A percentile compares a stretch with the other conserved stretches of the same genome.
Conservation (phyloP, 225 moss, liverwort and hornwort genomes). For the Rhytidiadelphus loreus region DNA sequence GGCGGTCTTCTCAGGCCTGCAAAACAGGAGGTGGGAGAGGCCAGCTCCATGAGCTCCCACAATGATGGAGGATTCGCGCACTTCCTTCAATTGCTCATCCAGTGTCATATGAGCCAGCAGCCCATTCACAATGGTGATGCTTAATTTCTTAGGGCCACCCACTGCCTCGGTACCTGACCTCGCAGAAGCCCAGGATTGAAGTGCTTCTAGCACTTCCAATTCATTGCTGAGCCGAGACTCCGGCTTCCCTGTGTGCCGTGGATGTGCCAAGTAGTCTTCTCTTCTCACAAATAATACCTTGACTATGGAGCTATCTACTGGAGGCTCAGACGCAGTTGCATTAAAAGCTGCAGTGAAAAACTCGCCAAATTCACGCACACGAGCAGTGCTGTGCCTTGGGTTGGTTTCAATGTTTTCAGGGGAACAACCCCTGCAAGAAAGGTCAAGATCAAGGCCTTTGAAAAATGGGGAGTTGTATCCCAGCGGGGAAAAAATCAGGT, state of each 20-base stretch:
- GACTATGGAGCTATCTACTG: not conserved
- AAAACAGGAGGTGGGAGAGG: constrained; percentile 78
- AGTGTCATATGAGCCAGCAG: constrained; percentile 77
- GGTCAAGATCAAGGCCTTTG: constrained; percentile 45
- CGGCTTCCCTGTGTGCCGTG: constrained; percentile 83
- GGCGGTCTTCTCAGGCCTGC: constrained; percentile 42
- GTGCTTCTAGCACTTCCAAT: constrained; percentile 46
- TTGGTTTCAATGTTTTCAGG: constrained; percentile 18
- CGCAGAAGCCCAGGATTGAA: constrained; percentile 50
- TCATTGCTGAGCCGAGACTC: constrained; percentile 89
- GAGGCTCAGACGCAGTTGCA: not conserved
- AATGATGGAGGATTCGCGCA: constrained; percentile 62
- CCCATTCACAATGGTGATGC: constrained; percentile 57
- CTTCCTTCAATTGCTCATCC: constrained; percentile 57
- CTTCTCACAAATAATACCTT: constrained; percentile 81
- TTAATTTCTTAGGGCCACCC: constrained; percentile 1
- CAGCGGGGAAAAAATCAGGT: constrained; percentile 86
- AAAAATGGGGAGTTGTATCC: constrained; percentile 86
- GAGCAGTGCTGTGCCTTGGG: constrained; percentile 33
- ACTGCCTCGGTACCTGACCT: constrained; percentile 17
- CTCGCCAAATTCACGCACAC: constrained; percentile 88
- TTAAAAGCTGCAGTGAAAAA: constrained; percentile 62
- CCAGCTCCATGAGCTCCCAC: constrained; percentile 96
- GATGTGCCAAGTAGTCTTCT: constrained; percentile 91
- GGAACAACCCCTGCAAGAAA: constrained; percentile 37